Conservation (phyloP, 2,329 filamentous ascomycete genomes). For the Colletotrichum coccodes region DNA sequence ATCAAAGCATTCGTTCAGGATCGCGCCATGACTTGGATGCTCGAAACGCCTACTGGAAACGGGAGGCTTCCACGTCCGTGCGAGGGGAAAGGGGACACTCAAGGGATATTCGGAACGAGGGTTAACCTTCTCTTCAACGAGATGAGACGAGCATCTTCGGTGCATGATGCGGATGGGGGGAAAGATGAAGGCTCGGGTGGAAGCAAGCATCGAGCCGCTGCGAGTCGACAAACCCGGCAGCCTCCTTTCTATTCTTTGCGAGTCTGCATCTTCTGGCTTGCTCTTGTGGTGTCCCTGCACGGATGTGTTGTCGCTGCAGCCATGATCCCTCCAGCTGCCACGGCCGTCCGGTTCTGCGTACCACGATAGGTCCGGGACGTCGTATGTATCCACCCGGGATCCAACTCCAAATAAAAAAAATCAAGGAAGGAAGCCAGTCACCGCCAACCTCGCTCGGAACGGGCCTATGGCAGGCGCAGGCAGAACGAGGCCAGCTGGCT, state of each 20-base stretch:
- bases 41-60: conserved; percentile 23
- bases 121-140: background rate
- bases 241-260: conserved; percentile 23
- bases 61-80: conserved; percentile 12
- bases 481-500: conserved; percentile 52
- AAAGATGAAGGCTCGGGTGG: conserved; percentile 10
- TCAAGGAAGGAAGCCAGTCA: conserved; percentile 52
- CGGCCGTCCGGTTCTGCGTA: conserved; percentile 41
- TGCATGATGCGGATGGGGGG: conserved; percentile 15
- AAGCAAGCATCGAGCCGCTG: conserved; percentile 6
- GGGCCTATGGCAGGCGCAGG: conserved; percentile 53
- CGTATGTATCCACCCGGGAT: conserved; percentile 47
- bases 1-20: conserved; percentile 10
- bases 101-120: conserved; percentile 1
- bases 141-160: conserved; percentile 23
- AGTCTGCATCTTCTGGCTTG: conserved; percentile 5
- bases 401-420: conserved; percentile 50
- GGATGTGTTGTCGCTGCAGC: conserved; percentile 58
- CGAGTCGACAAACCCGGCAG: conserved; percentile 17
- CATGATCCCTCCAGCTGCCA: conserved; percentile 50
- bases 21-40: conserved; percentile 24
- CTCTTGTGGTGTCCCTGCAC: conserved; percentile 43
- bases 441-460: conserved; percentile 40
- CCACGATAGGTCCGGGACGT: conserved; percentile 55
- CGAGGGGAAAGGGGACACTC: background rate